Conservation (phyloP, 164 flowering plant genomes). For the Cinnamomum micranthum region DNA sequence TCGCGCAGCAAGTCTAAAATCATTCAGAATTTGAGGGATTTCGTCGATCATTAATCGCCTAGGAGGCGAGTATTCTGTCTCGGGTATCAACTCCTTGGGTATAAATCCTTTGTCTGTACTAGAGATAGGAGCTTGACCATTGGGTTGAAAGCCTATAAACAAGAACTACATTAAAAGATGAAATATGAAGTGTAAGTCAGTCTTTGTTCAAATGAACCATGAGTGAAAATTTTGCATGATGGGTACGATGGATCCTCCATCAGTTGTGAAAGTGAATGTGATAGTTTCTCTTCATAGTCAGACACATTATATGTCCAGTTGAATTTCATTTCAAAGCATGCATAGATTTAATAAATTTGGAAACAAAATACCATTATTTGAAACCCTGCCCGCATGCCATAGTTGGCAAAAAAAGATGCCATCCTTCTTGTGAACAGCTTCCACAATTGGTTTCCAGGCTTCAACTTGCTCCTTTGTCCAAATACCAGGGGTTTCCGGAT, state of each 20-base stretch:
- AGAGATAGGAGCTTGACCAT: conserved; percentile 51
- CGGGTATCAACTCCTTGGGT: conserved; percentile 9
- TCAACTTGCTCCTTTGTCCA: conserved; percentile 36
- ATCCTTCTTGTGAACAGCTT: conserved; percentile 35
- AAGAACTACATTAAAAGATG: not conserved
- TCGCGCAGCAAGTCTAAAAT: conserved; percentile 33
- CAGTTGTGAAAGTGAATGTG: too few relatives aligned
- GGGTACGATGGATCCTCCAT: too few relatives aligned
- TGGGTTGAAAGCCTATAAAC: conserved; percentile 32
- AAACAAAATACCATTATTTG: conserved; percentile 1
- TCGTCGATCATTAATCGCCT: conserved; percentile 27
- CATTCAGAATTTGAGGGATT: conserved; percentile 33
- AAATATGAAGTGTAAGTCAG: not conserved
- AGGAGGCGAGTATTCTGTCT: conserved; percentile 26
- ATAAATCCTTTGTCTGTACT: conserved; percentile 15
- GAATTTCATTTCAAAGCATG: not conserved
- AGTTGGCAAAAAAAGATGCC: conserved; percentile 26
- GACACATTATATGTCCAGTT: not conserved
- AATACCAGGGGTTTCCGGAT: conserved; percentile 26
- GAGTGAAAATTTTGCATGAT: too few relatives aligned
- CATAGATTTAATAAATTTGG: not conserved
- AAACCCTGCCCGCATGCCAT: conserved; percentile 11
- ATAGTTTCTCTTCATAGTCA: not conserved
- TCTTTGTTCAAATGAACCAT: too few relatives aligned
- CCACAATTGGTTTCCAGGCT: conserved; percentile 34